Conservation (phyloP, 2,329 filamentous ascomycete genomes). For the Clonostachys rhizophaga region DNA sequence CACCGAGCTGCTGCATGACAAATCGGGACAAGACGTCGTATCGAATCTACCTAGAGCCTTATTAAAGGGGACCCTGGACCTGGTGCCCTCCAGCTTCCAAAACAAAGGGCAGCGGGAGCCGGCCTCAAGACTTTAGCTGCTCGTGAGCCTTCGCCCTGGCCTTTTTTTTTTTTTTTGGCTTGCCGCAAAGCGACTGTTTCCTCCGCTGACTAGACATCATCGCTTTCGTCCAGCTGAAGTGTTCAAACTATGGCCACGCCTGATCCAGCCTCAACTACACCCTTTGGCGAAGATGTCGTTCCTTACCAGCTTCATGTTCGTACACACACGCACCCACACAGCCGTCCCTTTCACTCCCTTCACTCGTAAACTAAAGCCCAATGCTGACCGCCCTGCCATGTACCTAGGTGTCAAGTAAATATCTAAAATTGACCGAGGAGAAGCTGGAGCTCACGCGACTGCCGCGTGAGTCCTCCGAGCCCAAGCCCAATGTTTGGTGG, state of each 20-base stretch:
- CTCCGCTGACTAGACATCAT: no score
- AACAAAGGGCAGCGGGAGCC: no score
- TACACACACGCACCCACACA: slow-evolving; percentile 3
- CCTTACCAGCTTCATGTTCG: slow-evolving; percentile 55
- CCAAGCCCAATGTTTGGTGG: slow-evolving; percentile 46
- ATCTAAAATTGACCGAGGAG: slow-evolving; percentile 61
- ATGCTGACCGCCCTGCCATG: slow-evolving; percentile 13
- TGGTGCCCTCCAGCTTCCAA: no score
- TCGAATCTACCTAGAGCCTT: no score
- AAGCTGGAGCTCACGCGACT: slow-evolving; percentile 64
- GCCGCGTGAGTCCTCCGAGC: slow-evolving; percentile 50
- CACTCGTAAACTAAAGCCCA: slow-evolving; percentile 2
- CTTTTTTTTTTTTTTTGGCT: no score
- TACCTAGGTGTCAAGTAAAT: slow-evolving; percentile 57
- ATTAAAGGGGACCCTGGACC: no score
- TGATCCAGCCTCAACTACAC: slow-evolving; percentile 7
- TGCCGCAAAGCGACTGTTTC: no score
- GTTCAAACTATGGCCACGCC: background rate
- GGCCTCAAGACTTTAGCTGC: no score
- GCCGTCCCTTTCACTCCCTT: background rate
- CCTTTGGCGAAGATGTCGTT: slow-evolving; percentile 37
- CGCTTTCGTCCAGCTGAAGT: no score
- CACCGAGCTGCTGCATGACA: no score
- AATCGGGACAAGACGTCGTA: no score
- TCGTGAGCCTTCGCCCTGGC: no score